These are phyloP conservation scores for Escallonia rubra DNA, from an alignment of 129 eudicot genomes.

Conservation along the genomic window DNA sequence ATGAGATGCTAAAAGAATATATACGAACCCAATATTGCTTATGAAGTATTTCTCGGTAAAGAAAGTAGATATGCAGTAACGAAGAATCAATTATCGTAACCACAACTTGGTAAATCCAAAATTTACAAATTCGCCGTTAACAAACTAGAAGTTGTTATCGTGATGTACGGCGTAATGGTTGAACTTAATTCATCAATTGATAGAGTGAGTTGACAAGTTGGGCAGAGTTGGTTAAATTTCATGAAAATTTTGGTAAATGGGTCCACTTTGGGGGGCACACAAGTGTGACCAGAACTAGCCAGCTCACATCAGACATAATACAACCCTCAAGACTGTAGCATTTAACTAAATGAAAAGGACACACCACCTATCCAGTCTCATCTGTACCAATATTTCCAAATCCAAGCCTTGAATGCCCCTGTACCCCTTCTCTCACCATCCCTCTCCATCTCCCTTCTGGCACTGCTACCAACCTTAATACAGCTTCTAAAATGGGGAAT, in stretches of 20 bases:
- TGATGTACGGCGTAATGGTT: not conserved
- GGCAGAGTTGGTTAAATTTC: too few relatives aligned
- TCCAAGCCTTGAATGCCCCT: slow-evolving; percentile 28
- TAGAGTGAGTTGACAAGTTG: too few relatives aligned
- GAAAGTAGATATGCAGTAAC: not conserved
- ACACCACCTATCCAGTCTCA: slow-evolving; percentile 22
- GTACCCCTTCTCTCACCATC: slow-evolving; percentile 7
- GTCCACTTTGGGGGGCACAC: not conserved
- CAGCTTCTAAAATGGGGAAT: not conserved
- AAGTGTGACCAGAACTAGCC: slow-evolving; percentile 27
- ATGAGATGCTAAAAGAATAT: not conserved
- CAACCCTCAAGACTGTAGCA: slow-evolving; percentile 23
- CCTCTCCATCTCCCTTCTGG: not conserved
- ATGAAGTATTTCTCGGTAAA: not conserved
- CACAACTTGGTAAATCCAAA: too few relatives aligned
- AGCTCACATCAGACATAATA: slow-evolving; percentile 44
- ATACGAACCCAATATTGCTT: not conserved
- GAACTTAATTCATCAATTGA: not conserved
- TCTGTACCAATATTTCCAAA: slow-evolving; percentile 24
- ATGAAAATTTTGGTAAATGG: not conserved
- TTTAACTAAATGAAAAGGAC: slow-evolving; percentile 41
- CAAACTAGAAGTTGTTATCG: not conserved
- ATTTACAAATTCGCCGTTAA: too few relatives aligned
- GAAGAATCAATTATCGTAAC: too few relatives aligned
- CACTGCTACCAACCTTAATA: not conserved